A percentile compares a stretch with the other conserved stretches of the same genome.
phyloP scores from a whole-genome alignment of 345 rosid species.

The Citrus cavaleriei region DNA sequence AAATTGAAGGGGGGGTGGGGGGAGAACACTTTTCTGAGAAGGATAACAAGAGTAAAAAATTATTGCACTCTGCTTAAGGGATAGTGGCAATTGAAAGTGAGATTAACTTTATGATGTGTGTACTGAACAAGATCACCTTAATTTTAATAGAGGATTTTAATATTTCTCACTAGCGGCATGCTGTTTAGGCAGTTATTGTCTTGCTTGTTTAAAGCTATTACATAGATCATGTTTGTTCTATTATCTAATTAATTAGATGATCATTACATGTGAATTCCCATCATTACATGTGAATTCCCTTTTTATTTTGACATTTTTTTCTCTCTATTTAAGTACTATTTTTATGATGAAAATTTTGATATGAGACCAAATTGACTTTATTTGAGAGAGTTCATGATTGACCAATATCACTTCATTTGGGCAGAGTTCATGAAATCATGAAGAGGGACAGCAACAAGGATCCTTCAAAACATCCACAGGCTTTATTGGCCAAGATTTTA shows the following conservation, averaged over 20 bases:
- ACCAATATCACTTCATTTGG: constrained; percentile 10
- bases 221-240: background rate
- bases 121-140: background rate
- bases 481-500: constrained; percentile 72
- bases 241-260: background rate
- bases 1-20: background rate
- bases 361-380: constrained; percentile 2
- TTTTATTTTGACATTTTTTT: background rate
- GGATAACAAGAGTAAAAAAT: background rate
- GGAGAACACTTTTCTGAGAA: background rate
- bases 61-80: background rate
- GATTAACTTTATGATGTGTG: background rate
- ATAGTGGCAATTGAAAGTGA: background rate
- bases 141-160: background rate
- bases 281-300: background rate
- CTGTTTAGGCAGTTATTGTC: background rate
- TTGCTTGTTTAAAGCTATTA: background rate
- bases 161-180: background rate
- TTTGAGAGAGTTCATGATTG: too few relatives aligned
- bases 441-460: constrained; percentile 74
- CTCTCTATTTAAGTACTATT: background rate
- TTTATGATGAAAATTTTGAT: background rate
- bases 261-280: background rate
- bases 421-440: constrained; percentile 89
- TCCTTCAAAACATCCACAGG: constrained; percentile 64